These are phyloP conservation scores for Sporothrix protearum DNA, from an alignment of 2,329 filamentous ascomycete genomes.

Conservation along the genomic window DNA sequence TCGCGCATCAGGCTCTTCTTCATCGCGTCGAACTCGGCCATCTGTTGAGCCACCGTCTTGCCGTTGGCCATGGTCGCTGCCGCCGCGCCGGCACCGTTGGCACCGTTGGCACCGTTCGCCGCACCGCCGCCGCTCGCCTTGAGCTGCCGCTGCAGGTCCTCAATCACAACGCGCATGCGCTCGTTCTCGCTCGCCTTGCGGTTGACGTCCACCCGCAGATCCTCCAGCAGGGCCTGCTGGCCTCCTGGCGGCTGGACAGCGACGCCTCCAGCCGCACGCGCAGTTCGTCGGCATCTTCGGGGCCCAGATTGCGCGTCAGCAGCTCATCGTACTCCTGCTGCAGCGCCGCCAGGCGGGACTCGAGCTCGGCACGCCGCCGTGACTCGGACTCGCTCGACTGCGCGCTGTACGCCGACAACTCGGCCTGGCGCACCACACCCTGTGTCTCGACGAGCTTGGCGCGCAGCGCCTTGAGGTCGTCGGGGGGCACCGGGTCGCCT, in stretches of 20 bases:
- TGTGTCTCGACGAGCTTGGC: conserved; percentile 82
- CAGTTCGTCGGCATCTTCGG: conserved; percentile 77
- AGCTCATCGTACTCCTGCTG: conserved; percentile 83
- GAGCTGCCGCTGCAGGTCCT: conserved; percentile 71
- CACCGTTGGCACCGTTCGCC: conserved; percentile 37
- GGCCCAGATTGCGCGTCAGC: conserved; percentile 72
- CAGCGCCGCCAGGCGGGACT: conserved; percentile 68
- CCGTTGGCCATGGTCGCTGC: conserved; percentile 63
- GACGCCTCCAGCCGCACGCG: conserved; percentile 74
- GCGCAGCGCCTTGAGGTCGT: conserved; percentile 74
- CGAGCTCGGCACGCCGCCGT: conserved; percentile 70
- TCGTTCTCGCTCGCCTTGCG: conserved; percentile 78
- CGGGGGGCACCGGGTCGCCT: conserved; percentile 75
- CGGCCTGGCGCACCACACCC: conserved; percentile 86
- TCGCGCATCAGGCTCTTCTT: conserved; percentile 99
- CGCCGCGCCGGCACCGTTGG: background rate
- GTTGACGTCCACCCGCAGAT: conserved; percentile 70
- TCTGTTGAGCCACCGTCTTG: conserved; percentile 95
- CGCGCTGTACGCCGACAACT: conserved; percentile 74
- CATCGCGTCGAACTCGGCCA: conserved; percentile 98
- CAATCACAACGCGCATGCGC: conserved; percentile 74
- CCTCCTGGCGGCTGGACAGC: conserved; percentile 70
- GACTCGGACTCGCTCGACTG: conserved; percentile 62
- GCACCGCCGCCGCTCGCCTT: conserved; percentile 58
- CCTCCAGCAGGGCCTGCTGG: conserved; percentile 70